Evolutionary conservation across 345 rosid genomes (phyloP), one percentile per base, ranked within the genome.

Genomic region (Eutrema yunnanense): DNA sequence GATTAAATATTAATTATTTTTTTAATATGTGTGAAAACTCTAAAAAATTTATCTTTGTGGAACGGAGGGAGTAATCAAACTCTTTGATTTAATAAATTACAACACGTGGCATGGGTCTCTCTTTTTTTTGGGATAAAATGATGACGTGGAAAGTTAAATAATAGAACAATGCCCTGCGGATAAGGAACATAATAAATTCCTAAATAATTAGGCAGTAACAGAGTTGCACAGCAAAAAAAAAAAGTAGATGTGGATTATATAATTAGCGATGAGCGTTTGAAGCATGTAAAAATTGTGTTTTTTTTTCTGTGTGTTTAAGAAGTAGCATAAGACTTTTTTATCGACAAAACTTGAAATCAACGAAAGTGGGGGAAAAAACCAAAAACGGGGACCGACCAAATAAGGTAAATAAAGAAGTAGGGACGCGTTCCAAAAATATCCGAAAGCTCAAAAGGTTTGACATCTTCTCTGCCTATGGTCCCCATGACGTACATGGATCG

Each of bases 351-450:
- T 3, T 30, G 32, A 32, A 32, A 32, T 32, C 34, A 32, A 32
- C 34, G 34, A 32, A 32, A 22, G 26, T 22, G 26, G 26, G 6
- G 6, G 6, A 3, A 40, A 9, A 3, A 40, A 42, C 1, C 14
- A 42, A 42, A 42, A 42, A 42, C 5, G 44, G 46, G n/a, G 12
- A 49, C 60, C 67, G 67, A 71, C 67, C 74, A 60, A 29, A 49
- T 48, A 19, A 10, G 40, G 12, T 9, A 13, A 6, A 37, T 30
- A 30, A 30, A 30, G 3, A 30, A 19, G 37, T 34, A 8, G 47
- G 1, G n/a, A 12, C 49, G 30, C 49, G 40, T 29, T 52, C 71
- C 30, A 5, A 0, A 27, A 52, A 30, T 41, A 67, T 53, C 52
- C 27, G 5, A 58, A 54, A 32, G 19, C 3, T 16, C 34, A 27